Percentiles rank a stretch among this genome's conserved stretches.
Conservation (phyloP, 495 filamentous ascomycete species). For the Chaetomium tenue region DNA sequence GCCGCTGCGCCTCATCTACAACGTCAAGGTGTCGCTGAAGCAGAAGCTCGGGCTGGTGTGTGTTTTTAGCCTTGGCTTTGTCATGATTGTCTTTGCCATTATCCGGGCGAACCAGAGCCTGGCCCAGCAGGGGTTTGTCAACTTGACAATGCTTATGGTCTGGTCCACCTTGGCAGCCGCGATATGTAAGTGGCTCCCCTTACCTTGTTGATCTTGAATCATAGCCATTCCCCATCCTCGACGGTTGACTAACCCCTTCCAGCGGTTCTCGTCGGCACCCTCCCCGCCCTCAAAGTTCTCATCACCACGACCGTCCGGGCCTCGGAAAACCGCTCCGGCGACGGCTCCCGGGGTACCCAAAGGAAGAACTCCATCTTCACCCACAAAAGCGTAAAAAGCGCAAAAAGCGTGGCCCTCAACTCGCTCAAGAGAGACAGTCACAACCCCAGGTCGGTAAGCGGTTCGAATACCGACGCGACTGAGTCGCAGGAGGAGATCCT, state of each 20-base stretch:
- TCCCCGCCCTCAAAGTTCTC: constrained; percentile 51
- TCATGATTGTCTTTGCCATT: constrained; percentile 53
- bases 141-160: constrained; percentile 37
- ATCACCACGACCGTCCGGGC: constrained; percentile 53
- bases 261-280: constrained; percentile 52
- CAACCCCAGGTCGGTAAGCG: neutral
- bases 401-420: constrained; percentile 14
- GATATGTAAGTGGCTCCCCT: constrained; percentile 34
- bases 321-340: constrained; percentile 19
- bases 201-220: neutral
- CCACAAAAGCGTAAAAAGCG: constrained; percentile 3
- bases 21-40: constrained; percentile 44
- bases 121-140: constrained; percentile 36
- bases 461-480: neutral
- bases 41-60: constrained; percentile 50
- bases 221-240: neutral
- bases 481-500: constrained; percentile 27
- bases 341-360: constrained; percentile 20
- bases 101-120: constrained; percentile 47
- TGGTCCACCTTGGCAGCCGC: constrained; percentile 40
- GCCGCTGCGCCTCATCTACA: constrained; percentile 50
- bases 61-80: constrained; percentile 50
- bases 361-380: constrained; percentile 18
- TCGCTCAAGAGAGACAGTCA: constrained; percentile 5
- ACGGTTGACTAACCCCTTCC: neutral